A percentile compares a stretch with the other conserved stretches of the same genome.
Conservation (phyloP, 345 rosid genomes). For the Mallotus nudiflorus region DNA sequence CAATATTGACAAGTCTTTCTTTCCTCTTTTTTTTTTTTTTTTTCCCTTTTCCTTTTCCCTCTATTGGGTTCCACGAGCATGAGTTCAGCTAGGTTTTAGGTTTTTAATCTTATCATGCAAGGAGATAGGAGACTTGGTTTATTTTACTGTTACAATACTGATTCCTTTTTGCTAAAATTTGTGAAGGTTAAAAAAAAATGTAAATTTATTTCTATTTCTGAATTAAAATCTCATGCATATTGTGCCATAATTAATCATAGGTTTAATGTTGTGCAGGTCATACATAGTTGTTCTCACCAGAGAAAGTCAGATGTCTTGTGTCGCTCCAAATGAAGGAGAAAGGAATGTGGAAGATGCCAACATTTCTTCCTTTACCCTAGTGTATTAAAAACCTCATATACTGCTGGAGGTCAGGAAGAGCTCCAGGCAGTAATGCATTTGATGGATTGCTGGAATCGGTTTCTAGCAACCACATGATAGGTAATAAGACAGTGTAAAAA, state of each 20-base stretch:
- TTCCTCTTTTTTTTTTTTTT: too few species aligned
- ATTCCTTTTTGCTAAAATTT: too few species aligned
- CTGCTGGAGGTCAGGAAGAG: constrained; percentile 44
- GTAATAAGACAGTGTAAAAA: constrained; percentile 43
- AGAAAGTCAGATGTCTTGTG: constrained; percentile 52
- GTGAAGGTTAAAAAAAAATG: neutral
- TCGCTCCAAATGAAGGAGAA: constrained; percentile 47
- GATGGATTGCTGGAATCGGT: constrained; percentile 49
- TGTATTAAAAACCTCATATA: constrained; percentile 29
- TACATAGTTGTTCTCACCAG: constrained; percentile 67
- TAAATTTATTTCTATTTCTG: neutral
- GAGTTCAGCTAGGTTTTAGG: neutral
- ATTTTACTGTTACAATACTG: neutral
- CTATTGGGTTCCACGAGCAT: neutral
- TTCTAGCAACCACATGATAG: constrained; percentile 34
- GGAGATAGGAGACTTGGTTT: neutral
- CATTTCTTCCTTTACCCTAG: constrained; percentile 42
- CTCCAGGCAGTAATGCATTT: constrained; percentile 38
- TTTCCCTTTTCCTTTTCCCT: too few species aligned
- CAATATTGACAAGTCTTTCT: neutral
- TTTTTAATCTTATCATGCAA: neutral
- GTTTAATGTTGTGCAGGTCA: constrained; percentile 55
- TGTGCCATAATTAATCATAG: neutral
- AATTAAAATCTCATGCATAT: neutral
- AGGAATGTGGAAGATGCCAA: constrained; percentile 47